Base-by-base conservation (phyloP, 1,284 basidiomycete genomes). In the Pseudozyma thailandica region DNA sequence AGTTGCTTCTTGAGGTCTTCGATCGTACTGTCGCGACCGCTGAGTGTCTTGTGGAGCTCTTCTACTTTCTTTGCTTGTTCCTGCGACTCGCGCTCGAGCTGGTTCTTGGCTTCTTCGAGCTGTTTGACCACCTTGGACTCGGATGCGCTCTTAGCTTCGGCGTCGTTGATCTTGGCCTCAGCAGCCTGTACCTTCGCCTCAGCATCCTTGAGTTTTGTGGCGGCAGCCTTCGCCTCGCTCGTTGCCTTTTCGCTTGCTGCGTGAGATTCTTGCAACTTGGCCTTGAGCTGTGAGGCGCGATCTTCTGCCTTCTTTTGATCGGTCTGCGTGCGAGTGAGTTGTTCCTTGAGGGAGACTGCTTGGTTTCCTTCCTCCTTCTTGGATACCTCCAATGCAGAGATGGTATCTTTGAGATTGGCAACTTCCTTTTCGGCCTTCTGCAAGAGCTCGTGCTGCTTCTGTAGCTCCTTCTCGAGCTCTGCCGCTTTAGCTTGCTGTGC, bases 1-100 rank as follows among this genome's bases (percentile, higher is more conserved):
- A 74, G 62, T 48, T 71, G 59, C 33, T 30, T 63, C 37, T 74
- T 52, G 20, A 74, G 61, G 18, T 66, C 62, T 16, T 50, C 21
- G 16, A 66, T 50, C 18, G 54, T 48, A 12, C 42, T 31, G 9
- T 71, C 56, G 7, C 27, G 43, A 23, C 18, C 37, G 12, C 41
- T 13, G 31, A 63, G 50, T 6, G 45, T 41, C 20, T 56, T 43
- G 16, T 50, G 53, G 2, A 71, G 53, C 3, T 71, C 65, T 0
- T 57, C 65, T 23, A 35, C 57, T 27, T 65, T 53, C 54, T 62
- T 55, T 31, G 26, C 48, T 4, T 45, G 50, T 5, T 60, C 58
- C 31, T 61, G 26, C n/a, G 39, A 38, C 16, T 58, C 48, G 18
- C 50, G 25, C 33, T 65, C 45, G n/a, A 60, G 21, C 28, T 35